These are phyloP conservation scores for Fusarium pilosicola DNA, from an alignment of 2,329 filamentous ascomycete species.

Conservation along the genomic window DNA sequence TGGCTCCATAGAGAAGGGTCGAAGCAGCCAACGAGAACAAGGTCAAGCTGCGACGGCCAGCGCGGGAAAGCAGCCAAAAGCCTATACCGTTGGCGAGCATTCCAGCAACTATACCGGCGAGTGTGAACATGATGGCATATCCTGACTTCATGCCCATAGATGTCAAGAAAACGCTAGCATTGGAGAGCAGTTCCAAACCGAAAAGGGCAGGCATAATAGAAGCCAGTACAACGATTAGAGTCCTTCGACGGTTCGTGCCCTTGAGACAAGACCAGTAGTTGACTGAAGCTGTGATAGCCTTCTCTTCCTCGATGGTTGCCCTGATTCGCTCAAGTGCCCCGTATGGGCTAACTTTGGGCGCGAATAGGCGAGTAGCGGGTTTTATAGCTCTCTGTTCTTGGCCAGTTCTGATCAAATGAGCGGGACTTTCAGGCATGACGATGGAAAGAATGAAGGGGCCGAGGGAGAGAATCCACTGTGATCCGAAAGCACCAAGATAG, in stretches of 20 bases:
- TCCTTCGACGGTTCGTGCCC: constrained; percentile 52
- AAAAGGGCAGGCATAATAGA: constrained; percentile 55
- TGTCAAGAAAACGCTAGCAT: constrained; percentile 53
- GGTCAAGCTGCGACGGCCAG: constrained; percentile 54
- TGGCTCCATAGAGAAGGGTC: constrained; percentile 53
- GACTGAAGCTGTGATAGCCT: constrained; percentile 38
- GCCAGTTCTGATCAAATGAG: constrained; percentile 33
- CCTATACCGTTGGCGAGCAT: constrained; percentile 56
- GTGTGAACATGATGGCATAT: constrained; percentile 55
- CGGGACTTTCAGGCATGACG: constrained; percentile 44
- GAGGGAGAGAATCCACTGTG: constrained; percentile 38
- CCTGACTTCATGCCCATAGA: constrained; percentile 45
- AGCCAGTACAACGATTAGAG: constrained; percentile 52
- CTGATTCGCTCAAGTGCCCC: constrained; percentile 32
- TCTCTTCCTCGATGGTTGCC: constrained; percentile 54
- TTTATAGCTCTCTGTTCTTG: constrained; percentile 27
- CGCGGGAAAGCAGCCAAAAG: constrained; percentile 55
- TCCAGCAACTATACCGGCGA: constrained; percentile 57
- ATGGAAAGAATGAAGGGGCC: constrained; percentile 37
- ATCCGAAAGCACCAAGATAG: constrained; percentile 42
- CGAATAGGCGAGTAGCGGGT: constrained; percentile 33
- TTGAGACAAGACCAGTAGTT: constrained; percentile 56
- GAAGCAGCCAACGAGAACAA: constrained; percentile 48
- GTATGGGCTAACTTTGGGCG: constrained; percentile 28
- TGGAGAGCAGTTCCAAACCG: constrained; percentile 55